These are phyloP conservation scores for Aureobasidium sp. DNA, from an alignment of 2,329 filamentous ascomycete genomes.

Conservation along the genomic window DNA sequence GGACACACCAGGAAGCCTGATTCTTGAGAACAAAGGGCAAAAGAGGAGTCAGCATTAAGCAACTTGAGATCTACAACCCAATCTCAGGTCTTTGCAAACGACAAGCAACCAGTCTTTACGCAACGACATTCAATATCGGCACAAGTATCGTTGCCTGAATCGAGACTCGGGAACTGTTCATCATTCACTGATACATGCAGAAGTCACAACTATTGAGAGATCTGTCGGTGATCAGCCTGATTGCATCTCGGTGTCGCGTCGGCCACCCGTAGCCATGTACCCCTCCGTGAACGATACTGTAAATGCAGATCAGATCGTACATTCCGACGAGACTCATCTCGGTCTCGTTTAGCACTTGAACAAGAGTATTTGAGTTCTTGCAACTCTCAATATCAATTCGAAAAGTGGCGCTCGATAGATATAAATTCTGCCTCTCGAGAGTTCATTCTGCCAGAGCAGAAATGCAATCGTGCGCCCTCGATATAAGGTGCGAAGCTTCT, in stretches of 20 bases:
- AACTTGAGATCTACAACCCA: not conserved
- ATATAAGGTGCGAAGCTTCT: not conserved
- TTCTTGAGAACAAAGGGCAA: not conserved
- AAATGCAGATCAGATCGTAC: too few species aligned
- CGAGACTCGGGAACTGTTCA: not conserved
- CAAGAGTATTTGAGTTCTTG: too few species aligned
- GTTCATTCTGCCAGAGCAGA: not conserved
- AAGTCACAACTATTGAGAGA: not conserved
- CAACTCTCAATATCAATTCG: too few species aligned
- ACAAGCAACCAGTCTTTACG: not conserved
- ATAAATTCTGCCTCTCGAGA: too few species aligned
- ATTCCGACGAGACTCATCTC: too few species aligned
- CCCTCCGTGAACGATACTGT: too few species aligned
- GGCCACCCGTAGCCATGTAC: too few species aligned
- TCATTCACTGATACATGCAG: not conserved
- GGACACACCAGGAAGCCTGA: not conserved
- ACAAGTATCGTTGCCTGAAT: not conserved
- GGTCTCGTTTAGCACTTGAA: too few species aligned
- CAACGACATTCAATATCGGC: not conserved
- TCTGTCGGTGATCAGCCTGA: not conserved
- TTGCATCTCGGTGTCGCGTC: too few species aligned
- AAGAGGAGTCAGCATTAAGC: not conserved
- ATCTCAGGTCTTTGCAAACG: not conserved
- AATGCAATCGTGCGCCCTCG: not conserved
- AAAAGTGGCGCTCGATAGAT: not conserved